Base-by-base conservation (phyloP, 1,284 basidiomycete genomes). In the Ceratobasidium theobromae region DNA sequence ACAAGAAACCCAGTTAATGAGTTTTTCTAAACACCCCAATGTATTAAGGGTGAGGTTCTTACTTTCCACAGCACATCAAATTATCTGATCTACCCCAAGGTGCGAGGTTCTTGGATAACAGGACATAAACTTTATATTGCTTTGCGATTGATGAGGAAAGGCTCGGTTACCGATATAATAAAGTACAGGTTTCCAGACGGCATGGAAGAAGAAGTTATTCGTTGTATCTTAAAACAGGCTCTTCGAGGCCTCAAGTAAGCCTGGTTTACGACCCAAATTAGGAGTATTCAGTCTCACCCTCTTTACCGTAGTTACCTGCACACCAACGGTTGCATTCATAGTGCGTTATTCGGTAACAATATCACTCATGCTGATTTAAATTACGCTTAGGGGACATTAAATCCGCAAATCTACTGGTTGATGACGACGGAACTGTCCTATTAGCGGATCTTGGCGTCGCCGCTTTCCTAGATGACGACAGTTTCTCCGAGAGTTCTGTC, bases 1-100 rank as follows among this genome's bases (percentile, higher is more conserved):
- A 70, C 81, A 91, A 60, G 93, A 95, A 76, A 95, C 93, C 0
- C 91, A 91, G 64, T 81, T 95, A 51, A 95, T 95, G 93, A 93
- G 91, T 1, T 81, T 95, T 1, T 91, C 87, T n/a, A 95, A 95
- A 23, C 32, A 45, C 33, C 57, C 57, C 25, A 60, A 60, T 32
- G 57, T 60, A 16, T 46, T 60, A 38, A 48, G 57, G 57, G 57
- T 49, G n/a, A 40, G 46, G 48, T 27, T 11, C 9, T 51, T 49
- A 16, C 28, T 6, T 6, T 11, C n/a, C n/a, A 11, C 45, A 16
- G 30, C n/a, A 52, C 16, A 23, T 28, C 25, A 52, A 30, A 28
- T 25, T 33, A 28, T 45, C 51, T 74, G 93, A 95, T 70, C 92
- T 93, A 27, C 94, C 95, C 71, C 92, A 66, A 60, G 57, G 93